These are phyloP conservation scores for Acanthamoeba healyi DNA, from an alignment of 208 protist species.

Conservation along the genomic window DNA sequence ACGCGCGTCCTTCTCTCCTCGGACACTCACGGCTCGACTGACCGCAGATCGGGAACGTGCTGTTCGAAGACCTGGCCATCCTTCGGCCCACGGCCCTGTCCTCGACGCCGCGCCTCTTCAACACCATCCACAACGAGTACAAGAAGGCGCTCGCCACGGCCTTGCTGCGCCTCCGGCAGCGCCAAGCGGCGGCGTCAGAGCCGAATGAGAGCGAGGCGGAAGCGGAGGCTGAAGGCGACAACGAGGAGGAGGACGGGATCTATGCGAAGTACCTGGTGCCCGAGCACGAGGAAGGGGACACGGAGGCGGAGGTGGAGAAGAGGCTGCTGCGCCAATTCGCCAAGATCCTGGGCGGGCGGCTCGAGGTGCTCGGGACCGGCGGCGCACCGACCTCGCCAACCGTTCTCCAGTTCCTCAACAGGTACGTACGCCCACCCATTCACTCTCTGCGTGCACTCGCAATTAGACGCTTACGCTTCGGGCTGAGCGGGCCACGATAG, in stretches of 20 bases:
- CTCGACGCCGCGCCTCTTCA: constrained; percentile 38
- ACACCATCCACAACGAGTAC: constrained; percentile 40
- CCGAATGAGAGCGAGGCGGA: background rate
- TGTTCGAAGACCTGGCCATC: constrained; percentile 29
- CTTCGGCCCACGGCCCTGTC: constrained; percentile 1
- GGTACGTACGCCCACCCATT: background rate
- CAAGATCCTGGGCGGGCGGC: background rate
- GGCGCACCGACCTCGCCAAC: background rate
- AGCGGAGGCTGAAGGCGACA: background rate
- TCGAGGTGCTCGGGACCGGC: background rate
- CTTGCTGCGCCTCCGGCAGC: background rate
- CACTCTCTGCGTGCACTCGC: background rate
- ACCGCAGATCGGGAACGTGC: constrained; percentile 7
- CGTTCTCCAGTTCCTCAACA: background rate
- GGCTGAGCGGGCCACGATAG: background rate
- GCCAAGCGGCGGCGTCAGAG: background rate
- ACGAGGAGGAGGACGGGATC: background rate
- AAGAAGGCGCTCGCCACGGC: background rate
- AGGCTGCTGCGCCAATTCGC: background rate
- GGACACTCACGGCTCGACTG: too few relatives aligned
- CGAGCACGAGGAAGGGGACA: background rate
- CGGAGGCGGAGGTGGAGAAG: background rate
- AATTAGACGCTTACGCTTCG: background rate
- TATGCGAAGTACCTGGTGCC: background rate
- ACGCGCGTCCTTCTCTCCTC: background rate